Base-by-base conservation (phyloP, 2,329 filamentous ascomycete species). In the Epichloe bromicola region DNA sequence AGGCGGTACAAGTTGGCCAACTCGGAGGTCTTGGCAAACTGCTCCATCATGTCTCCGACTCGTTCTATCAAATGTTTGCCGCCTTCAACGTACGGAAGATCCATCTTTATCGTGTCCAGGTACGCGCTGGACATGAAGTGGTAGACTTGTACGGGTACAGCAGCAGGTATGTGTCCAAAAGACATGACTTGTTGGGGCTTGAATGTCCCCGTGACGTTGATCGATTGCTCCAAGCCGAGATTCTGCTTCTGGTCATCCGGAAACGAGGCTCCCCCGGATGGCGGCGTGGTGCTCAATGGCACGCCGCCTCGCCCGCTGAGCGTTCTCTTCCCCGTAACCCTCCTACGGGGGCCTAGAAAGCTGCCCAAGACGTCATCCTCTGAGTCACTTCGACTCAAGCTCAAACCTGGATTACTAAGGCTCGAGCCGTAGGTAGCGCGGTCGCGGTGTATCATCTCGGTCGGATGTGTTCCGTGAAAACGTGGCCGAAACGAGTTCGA, bases 341-440 rank as follows among this genome's bases (percentile, higher is more conserved):
- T 68, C 46, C 65, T 68, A 51, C 65, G 70, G 7, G 75, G 67
- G 1, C 75, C 75, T 2, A 83, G 63, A 58, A 84, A 83, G 53
- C 71, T 80, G 3, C 75, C 76, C 5, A 82, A 69, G 0, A 78
- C 76, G 48, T 84, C 80, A 55, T 83, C 80, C 58, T 84, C 80
- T 0, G 80, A 84, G 56, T 83, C 80, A 56, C 79, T 83, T 44
- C 74, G 73, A 57, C 77, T 82, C 49, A 76, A 70, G 57, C 74
- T 78, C 20, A 80, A 65, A 58, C 74, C 70, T 5, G 73, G 73
- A 0, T 70, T 68, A 15, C 67, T 71, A 1, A 75, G 71, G 48
- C 70, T 78, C 0, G 76, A 73, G 52, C 70, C 70, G 47, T 72
- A 76, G 0, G 71, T 68, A 1, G 70, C 64, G 14, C 69, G 65